Evolutionary conservation across 495 filamentous ascomycete species (phyloP), one percentile per base, ranked within the genome.

Genomic region (Parathielavia appendiculata): DNA sequence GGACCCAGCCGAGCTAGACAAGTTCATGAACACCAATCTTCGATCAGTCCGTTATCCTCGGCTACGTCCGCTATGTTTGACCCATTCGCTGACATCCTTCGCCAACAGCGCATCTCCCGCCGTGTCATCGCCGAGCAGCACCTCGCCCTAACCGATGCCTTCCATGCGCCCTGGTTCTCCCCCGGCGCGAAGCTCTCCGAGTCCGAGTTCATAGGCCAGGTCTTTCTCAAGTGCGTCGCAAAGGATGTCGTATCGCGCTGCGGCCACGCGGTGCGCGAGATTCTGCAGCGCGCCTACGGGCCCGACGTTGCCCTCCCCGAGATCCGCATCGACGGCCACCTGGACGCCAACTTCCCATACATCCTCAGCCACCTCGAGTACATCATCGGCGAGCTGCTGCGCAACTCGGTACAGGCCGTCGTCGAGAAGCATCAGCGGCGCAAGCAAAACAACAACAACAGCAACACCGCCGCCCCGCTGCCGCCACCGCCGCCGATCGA

Each of bases 61-160:
- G n/a, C 20, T 13, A 10, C 35, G 23, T 8, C 20, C 12, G 13
- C 5, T 8, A 26, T 22, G 23, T 14, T 26, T 45, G 8, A 7
- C 16, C 20, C 40, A 14, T 39, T 34, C 30, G 23, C 62, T 64
- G 20, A 61, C 54, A 17, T 35, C 4, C 7, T 3, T 5, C 23
- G 12, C 23, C 0, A 2, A 30, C 66, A 95, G 87, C 83, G 93
- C 56, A 98, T 98, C 55, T 96, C 91, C 34, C 86, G 93, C 50
- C 85, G 93, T 39, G 92, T 97, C 51, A 99, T 99, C 66, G 93
- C 92, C 38, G 93, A 99, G 73, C 93, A 97, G 63, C 93, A 99
- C 65, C 81, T 99, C 30, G 90, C 93, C 8, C 80, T 99, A n/a
- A 96, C 91, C 14, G 92, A 97, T 64, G 97, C 91, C 10, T 97